Conservation (phyloP, 495 filamentous ascomycete genomes). For the Podospora fimiseda region DNA sequence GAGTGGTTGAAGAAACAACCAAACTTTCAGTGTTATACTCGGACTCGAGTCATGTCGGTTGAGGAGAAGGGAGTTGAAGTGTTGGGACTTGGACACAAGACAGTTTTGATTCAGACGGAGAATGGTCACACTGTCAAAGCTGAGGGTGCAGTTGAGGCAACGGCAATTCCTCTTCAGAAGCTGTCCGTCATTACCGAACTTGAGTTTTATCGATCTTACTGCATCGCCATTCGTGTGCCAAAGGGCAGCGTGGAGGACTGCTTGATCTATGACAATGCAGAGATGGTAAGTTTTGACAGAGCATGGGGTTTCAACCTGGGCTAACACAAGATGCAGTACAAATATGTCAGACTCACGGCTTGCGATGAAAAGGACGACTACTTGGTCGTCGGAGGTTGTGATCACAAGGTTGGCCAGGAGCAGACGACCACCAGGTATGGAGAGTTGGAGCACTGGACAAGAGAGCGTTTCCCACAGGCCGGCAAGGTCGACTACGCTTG, state of each 20-base stretch:
- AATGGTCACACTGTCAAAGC: constrained; percentile 41
- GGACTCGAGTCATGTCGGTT: constrained; percentile 42
- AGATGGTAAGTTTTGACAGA: no score
- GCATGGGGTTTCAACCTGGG: no score
- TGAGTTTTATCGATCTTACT: constrained; percentile 49
- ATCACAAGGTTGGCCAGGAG: constrained; percentile 57
- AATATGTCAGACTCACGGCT: constrained; percentile 46
- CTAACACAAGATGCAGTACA: no score
- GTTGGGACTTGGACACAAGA: constrained; percentile 30
- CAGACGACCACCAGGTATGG: constrained; percentile 34
- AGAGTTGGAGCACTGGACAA: constrained; percentile 46
- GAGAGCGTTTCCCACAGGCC: constrained; percentile 46
- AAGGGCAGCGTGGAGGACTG: constrained; percentile 45
- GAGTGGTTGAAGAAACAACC: constrained; percentile 44
- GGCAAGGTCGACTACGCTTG: constrained; percentile 47
- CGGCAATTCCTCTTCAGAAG: constrained; percentile 52
- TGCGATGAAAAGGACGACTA: constrained; percentile 52
- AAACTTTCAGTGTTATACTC: constrained; percentile 48
- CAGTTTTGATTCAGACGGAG: constrained; percentile 39
- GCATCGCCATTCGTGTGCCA: constrained; percentile 51
- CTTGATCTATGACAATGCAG: constrained; percentile 49
- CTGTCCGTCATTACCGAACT: constrained; percentile 44
- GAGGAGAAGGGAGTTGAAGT: constrained; percentile 40
- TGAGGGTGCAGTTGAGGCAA: constrained; percentile 47
- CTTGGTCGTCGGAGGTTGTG: constrained; percentile 51